Percentiles rank a stretch among this genome's conserved stretches.
These are phyloP conservation scores for Funneliformis caledonium DNA, from an alignment of 371 early-diverging fungal species.

Conservation along the genomic window DNA sequence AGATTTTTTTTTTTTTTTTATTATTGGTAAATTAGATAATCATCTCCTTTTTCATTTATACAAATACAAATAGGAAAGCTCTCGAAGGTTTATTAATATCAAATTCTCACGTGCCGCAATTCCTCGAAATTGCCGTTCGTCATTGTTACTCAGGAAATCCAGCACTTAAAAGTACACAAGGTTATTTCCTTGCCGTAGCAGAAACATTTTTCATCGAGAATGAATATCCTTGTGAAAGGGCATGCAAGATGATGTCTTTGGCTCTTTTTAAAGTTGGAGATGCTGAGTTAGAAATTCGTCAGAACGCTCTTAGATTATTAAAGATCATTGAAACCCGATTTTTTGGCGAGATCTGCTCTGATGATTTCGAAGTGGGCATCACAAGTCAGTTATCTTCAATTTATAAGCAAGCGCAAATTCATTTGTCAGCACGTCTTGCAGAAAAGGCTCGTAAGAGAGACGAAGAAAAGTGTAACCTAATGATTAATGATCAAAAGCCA, in stretches of 20 bases:
- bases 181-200: slow-evolving; percentile 77
- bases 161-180: slow-evolving; percentile 64
- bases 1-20: not conserved
- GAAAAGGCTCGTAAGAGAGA: slow-evolving; percentile 52
- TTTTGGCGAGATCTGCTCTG: slow-evolving; percentile 66
- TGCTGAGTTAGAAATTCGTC: slow-evolving; percentile 73
- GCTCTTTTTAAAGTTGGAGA: slow-evolving; percentile 85
- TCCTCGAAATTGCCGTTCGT: slow-evolving; percentile 68
- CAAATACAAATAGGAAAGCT: slow-evolving; percentile 51
- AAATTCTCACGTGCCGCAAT: slow-evolving; percentile 68
- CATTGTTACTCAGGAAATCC: slow-evolving; percentile 79
- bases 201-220: slow-evolving; percentile 64
- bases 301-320: slow-evolving; percentile 76
- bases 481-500: slow-evolving; percentile 80
- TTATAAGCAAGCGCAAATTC: slow-evolving; percentile 80
- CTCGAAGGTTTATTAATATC: slow-evolving; percentile 71
- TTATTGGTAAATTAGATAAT: not conserved
- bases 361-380: slow-evolving; percentile 73
- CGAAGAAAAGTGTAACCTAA: slow-evolving; percentile 69
- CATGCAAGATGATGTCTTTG: slow-evolving; percentile 69
- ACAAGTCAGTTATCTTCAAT: slow-evolving; percentile 80
- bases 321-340: slow-evolving; percentile 74
- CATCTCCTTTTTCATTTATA: not conserved
- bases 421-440: slow-evolving; percentile 72
- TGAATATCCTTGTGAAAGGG: slow-evolving; percentile 64